These are phyloP conservation scores for Clonostachys rhizophaga DNA, from an alignment of 2,329 filamentous ascomycete genomes.

Conservation along the genomic window DNA sequence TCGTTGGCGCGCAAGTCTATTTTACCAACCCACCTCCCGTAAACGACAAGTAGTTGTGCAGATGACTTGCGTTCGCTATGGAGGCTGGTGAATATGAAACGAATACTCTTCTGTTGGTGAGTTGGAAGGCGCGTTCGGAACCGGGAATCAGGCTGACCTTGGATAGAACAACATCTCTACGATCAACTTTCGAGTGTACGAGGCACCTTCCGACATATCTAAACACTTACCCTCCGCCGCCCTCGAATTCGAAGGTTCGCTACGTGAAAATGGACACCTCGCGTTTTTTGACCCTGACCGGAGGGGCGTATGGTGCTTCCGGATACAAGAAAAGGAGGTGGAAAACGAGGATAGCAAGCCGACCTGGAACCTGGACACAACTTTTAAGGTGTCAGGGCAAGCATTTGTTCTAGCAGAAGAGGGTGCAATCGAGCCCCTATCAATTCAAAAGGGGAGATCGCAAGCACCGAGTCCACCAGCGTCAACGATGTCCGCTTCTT, in stretches of 20 bases:
- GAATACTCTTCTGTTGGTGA: constrained; percentile 54
- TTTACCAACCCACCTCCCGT: too few species aligned
- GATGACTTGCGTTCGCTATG: constrained; percentile 44
- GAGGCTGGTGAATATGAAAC: constrained; percentile 60
- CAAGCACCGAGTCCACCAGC: constrained; percentile 13
- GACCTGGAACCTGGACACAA: constrained; percentile 17
- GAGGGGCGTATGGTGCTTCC: constrained; percentile 51
- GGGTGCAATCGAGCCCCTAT: constrained; percentile 43
- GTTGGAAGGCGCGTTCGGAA: constrained; percentile 14
- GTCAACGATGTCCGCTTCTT: too few species aligned
- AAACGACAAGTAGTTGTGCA: constrained; percentile 6
- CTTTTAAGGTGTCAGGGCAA: too few species aligned
- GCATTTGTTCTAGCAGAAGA: constrained; percentile 32
- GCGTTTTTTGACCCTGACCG: constrained; percentile 46
- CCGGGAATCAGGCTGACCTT: constrained; percentile 5
- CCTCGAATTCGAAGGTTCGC: constrained; percentile 43
- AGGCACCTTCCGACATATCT: constrained; percentile 36
- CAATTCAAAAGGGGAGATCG: constrained; percentile 38
- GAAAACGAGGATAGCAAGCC: constrained; percentile 13
- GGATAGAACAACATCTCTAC: constrained; percentile 51
- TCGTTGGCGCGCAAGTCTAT: too few species aligned
- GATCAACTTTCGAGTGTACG: constrained; percentile 50
- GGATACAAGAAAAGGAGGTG: constrained; percentile 34
- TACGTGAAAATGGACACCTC: constrained; percentile 48
- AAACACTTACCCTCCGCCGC: constrained; percentile 38